Conservation (phyloP, 1,284 basidiomycete species). For the Sporisorium exsertum region DNA sequence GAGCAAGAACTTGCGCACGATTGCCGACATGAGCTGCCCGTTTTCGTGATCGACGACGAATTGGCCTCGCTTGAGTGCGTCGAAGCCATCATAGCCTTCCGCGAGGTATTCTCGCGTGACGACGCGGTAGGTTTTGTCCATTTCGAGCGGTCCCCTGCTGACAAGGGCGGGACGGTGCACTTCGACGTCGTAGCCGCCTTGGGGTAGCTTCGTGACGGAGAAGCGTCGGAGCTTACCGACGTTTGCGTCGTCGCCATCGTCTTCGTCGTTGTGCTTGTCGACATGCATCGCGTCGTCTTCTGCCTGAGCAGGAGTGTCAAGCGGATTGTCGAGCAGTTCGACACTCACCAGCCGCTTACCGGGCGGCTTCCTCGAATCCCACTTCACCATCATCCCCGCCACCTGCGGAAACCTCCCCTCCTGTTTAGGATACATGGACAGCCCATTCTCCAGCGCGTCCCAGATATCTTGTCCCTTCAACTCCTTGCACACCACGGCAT, state of each 20-base stretch:
- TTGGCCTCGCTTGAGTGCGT: constrained; percentile 76
- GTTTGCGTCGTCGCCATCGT: constrained; percentile 4
- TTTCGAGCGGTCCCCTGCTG: constrained; percentile 43
- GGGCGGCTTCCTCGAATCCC: constrained; percentile 79
- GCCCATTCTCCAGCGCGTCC: constrained; percentile 81
- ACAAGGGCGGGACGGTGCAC: constrained; percentile 45
- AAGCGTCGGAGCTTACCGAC: constrained; percentile 32
- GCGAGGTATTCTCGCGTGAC: constrained; percentile 83
- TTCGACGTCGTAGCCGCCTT: constrained; percentile 42
- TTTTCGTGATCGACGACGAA: constrained; percentile 86
- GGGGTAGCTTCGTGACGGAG: constrained; percentile 33
- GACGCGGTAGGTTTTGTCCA: constrained; percentile 75
- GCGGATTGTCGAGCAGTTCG: constrained; percentile 49
- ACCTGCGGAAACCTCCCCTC: constrained; percentile 92
- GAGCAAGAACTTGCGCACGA: constrained; percentile 86
- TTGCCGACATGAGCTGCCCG: constrained; percentile 82
- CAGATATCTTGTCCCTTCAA: constrained; percentile 84
- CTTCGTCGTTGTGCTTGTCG: not conserved
- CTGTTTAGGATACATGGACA: constrained; percentile 86
- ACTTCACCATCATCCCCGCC: constrained; percentile 84
- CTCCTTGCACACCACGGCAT: constrained; percentile 82
- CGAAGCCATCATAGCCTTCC: constrained; percentile 79
- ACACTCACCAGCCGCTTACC: constrained; percentile 57
- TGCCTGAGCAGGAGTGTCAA: constrained; percentile 18
- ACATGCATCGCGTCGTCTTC: constrained; percentile 37